Base-by-base conservation (phyloP, 164 flowering plant species). In the Magnolia sinica region DNA sequence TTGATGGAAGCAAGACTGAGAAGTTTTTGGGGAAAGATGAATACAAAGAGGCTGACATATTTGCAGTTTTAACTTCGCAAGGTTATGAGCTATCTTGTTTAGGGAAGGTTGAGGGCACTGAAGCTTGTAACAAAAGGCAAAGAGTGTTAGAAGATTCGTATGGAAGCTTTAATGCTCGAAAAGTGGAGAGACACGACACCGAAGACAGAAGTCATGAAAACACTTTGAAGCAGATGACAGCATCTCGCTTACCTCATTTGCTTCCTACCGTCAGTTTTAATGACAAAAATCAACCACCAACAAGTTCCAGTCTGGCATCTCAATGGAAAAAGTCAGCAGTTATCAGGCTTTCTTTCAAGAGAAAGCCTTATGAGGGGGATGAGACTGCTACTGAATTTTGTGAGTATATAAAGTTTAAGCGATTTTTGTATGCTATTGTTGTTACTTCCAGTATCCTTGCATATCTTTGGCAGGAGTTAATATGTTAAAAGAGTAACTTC, bases 301-400 rank as follows among this genome's bases (percentile, higher is more conserved):
- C 63, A 75, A 82, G 82, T 78, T 51, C 77, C 63, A 73, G 78
- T 72, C 78, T 78, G 7, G 86, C 78, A 67, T 73, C 88, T 72
- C 91, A 86, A 72, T 82, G 70, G 80, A 91, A 69, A 84, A 89
- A 81, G 70, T 85, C 98, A 19, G 77, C 98, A 51, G 87, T 94
- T 73, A 83, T 89, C 74, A 87, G 92, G 86, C 88, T 92, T 79
- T 94, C 99, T 22, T 86, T 96, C 64, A 93, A 87, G 83, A 87
- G 93, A 78, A 87, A 82, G 79, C 90, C 98, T 23, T 88, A 85
- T 78, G 99, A 89, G 29, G 90, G 87, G 74, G 95, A 89, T 64
- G 92, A 86, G 79, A 76, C 79, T n/a, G 76, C 82, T 59, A 78
- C 81, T 58, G 88, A 86, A 82, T 82, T 80, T 20, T 83, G 92